Evolutionary conservation across 2,329 filamentous ascomycete species (phyloP), one percentile per base, ranked within the genome.

Genomic region (Seiridium cupressi): DNA sequence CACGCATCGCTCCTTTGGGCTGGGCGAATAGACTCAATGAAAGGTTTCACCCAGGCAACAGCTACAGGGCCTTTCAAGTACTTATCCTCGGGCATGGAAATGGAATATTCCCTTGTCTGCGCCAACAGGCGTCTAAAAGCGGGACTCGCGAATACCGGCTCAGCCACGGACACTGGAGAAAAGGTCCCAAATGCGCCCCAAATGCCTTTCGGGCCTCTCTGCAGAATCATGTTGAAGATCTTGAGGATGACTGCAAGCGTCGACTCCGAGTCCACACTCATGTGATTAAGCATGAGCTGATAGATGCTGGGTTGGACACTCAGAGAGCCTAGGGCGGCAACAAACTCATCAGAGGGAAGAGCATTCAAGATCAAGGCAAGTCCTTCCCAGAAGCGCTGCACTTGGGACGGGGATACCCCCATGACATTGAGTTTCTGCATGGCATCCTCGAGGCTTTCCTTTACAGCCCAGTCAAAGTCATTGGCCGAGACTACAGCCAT

Each of bases 171-270:
- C 47, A 88, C 88, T 3, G 92, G 89, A 1, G 91, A 89, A 55
- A 94, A 91, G 36, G 92, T 86, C 55, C 90, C 89, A 76, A 96
- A 89, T 1, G 92, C 89, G 67, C 92, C 89, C 94, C 94, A 97
- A 67, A 97, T 95, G 49, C 91, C 90, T 58, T 84, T 84, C 0
- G 92, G 84, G 0, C 91, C 89, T 67, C 91, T 93, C 64, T 88
- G 84, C 57, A 97, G 79, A 13, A 97, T 82, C 10, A 80, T 80
- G 49, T 85, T 86, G 62, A 97, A 84, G 1, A 89, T 87, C 59
- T 87, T 85, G 51, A 96, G 81, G 13, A 95, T 80, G 60, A 88
- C 83, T 10, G 87, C 80, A 61, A 96, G 80, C 31, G 90, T 85
- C 2, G 79, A 77, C 59, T 83, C 81, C 11, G 80, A 80, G 47